phyloP scores from a whole-genome alignment of 495 filamentous ascomycete genomes.

The Podospora fimiseda region DNA sequence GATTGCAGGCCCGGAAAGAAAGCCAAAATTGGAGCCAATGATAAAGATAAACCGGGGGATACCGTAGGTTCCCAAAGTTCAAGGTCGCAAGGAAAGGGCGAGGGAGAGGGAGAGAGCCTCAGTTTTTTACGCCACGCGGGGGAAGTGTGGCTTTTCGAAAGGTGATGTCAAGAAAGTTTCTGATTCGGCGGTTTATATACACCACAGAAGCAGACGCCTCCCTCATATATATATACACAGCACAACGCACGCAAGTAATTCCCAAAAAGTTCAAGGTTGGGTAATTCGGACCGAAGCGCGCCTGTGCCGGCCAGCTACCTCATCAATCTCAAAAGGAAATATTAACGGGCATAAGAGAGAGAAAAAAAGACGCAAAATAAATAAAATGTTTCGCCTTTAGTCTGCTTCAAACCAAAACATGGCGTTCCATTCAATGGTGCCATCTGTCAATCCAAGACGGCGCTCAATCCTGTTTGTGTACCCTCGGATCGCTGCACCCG shows the following conservation, averaged over 20 bases:
- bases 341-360: too few species aligned
- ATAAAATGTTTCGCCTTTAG: neutral
- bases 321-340: neutral
- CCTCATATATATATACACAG: neutral
- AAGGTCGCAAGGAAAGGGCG: too few species aligned
- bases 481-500: neutral
- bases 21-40: too few species aligned
- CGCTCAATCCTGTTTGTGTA: constrained; percentile 1
- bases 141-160: too few species aligned
- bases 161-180: neutral
- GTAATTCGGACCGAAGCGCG: constrained; percentile 10
- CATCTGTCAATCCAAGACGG: neutral
- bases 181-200: constrained; percentile 6
- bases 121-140: too few species aligned
- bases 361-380: too few species aligned
- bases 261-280: neutral
- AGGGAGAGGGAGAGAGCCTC: too few species aligned
- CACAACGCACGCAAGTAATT: neutral
- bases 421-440: neutral
- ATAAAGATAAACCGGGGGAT: too few species aligned
- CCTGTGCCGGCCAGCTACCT: neutral
- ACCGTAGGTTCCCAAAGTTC: too few species aligned
- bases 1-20: too few species aligned
- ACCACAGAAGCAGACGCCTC: neutral
- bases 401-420: neutral